phyloP scores from a whole-genome alignment of 176 grass and related monocot species.

The Lolium rigidum region DNA sequence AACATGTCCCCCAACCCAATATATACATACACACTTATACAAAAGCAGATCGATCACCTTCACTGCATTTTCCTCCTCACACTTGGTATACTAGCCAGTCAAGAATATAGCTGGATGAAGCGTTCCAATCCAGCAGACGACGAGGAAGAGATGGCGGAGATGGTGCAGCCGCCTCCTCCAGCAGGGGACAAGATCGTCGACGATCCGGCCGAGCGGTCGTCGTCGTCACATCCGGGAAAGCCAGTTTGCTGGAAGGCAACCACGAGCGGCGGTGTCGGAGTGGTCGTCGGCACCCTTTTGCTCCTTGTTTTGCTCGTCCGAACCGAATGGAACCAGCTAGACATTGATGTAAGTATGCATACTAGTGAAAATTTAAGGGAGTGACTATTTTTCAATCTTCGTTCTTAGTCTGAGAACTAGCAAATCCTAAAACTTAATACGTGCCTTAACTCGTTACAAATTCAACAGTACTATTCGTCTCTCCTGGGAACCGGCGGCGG shows the following conservation, averaged over 20 bases:
- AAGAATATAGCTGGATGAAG: neutral
- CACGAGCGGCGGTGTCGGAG: constrained; percentile 22
- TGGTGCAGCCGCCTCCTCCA: neutral
- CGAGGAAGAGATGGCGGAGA: neutral
- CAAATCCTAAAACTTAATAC: too few relatives aligned
- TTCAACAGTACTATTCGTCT: too few relatives aligned
- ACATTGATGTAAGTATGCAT: constrained; percentile 11
- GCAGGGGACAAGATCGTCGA: neutral
- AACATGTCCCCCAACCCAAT: too few relatives aligned
- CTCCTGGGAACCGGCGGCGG: too few relatives aligned
- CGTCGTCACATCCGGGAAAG: neutral
- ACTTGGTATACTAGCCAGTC: too few relatives aligned
- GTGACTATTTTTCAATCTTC: too few relatives aligned
- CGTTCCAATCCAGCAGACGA: neutral
- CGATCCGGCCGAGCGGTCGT: neutral
- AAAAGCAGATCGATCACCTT: too few relatives aligned
- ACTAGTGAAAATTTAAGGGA: too few relatives aligned
- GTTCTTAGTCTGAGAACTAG: too few relatives aligned
- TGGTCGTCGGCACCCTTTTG: constrained; percentile 39
- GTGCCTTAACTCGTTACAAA: too few relatives aligned
- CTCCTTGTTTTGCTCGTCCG: constrained; percentile 38
- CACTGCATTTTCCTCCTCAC: too few relatives aligned
- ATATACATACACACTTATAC: too few relatives aligned
- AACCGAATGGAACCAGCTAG: constrained; percentile 20
- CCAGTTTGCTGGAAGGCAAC: neutral